A percentile compares a stretch with the other conserved stretches of the same genome.
Conservation (phyloP, 768 basidiomycete species). For the Phlebiopsis flavidoalba region DNA sequence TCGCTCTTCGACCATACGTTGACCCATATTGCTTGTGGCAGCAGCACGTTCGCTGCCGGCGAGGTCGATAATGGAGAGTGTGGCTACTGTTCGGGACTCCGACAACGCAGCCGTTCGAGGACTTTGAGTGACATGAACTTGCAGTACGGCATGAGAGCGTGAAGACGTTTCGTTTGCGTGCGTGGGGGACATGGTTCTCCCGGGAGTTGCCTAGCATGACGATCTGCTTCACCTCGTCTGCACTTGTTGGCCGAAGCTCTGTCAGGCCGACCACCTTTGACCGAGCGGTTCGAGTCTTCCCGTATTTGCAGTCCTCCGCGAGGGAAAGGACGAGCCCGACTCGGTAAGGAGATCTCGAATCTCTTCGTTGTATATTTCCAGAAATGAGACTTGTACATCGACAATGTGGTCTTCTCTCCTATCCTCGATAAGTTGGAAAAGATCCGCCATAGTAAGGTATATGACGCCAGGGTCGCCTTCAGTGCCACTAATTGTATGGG, state of each 20-base stretch:
- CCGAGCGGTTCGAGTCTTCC: slow-evolving; percentile 73
- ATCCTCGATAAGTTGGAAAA: slow-evolving; percentile 91
- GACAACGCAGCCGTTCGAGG: slow-evolving; percentile 82
- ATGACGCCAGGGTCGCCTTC: slow-evolving; percentile 88
- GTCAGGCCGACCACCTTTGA: slow-evolving; percentile 85
- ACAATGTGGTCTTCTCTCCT: slow-evolving; percentile 79
- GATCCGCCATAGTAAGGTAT: slow-evolving; percentile 94
- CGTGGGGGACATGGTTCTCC: slow-evolving; percentile 88
- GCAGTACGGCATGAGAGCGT: slow-evolving; percentile 95
- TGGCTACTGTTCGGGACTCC: slow-evolving; percentile 80
- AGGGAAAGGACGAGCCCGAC: slow-evolving; percentile 49
- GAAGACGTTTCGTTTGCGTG: slow-evolving; percentile 97
- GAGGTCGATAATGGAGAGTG: slow-evolving; percentile 95
- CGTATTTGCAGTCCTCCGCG: slow-evolving; percentile 89
- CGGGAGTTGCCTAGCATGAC: slow-evolving; percentile 86
- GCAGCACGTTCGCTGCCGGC: slow-evolving; percentile 97
- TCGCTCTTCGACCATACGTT: slow-evolving; percentile 98
- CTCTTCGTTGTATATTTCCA: slow-evolving; percentile 99
- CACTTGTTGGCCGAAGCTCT: slow-evolving; percentile 75
- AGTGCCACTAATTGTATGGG: slow-evolving; percentile 96
- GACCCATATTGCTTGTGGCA: slow-evolving; percentile 95
- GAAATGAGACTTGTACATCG: slow-evolving; percentile 89
- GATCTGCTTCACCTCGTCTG: slow-evolving; percentile 92
- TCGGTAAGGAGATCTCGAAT: slow-evolving; percentile 93
- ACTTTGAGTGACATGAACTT: slow-evolving; percentile 87